Percentiles rank a stretch among this genome's conserved stretches.
Conservation (phyloP, 805 yeast species). For the Candida ulmi region DNA sequence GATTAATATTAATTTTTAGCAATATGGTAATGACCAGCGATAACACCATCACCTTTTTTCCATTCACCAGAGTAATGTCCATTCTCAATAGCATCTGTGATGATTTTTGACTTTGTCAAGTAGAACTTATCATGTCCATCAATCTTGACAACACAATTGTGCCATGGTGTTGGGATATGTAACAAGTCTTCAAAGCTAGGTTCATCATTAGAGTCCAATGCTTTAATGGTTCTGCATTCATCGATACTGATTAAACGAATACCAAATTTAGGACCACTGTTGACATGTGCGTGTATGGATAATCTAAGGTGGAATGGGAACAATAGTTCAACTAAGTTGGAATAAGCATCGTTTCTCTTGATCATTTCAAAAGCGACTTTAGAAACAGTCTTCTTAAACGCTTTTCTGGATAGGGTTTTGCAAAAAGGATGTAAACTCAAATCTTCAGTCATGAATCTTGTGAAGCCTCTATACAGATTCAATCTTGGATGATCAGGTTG, state of each 20-base stretch:
- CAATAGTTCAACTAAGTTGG: conserved; percentile 52
- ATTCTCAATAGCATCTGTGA: conserved; percentile 29
- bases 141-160: conserved; percentile 44
- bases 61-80: conserved; percentile 32
- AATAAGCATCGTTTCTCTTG: conserved; percentile 58
- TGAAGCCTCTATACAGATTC: conserved; percentile 49
- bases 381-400: conserved; percentile 43
- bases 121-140: conserved; percentile 28
- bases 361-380: conserved; percentile 61
- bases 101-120: conserved; percentile 31
- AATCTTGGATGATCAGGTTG: conserved; percentile 51
- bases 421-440: conserved; percentile 37
- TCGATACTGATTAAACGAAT: conserved; percentile 39
- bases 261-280: conserved; percentile 57
- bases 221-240: conserved; percentile 40
- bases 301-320: conserved; percentile 56
- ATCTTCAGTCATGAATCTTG: conserved; percentile 56
- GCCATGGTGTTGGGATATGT: conserved; percentile 68
- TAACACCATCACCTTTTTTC: conserved; percentile 25
- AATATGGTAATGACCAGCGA: conserved; percentile 27
- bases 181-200: conserved; percentile 46
- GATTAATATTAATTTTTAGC: conserved; percentile 1
- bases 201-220: conserved; percentile 32
- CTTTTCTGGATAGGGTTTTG: conserved; percentile 32
- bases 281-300: conserved; percentile 57